Evolutionary conservation across 768 basidiomycete genomes (phyloP).

Genomic region (Hericium erinaceus): DNA sequence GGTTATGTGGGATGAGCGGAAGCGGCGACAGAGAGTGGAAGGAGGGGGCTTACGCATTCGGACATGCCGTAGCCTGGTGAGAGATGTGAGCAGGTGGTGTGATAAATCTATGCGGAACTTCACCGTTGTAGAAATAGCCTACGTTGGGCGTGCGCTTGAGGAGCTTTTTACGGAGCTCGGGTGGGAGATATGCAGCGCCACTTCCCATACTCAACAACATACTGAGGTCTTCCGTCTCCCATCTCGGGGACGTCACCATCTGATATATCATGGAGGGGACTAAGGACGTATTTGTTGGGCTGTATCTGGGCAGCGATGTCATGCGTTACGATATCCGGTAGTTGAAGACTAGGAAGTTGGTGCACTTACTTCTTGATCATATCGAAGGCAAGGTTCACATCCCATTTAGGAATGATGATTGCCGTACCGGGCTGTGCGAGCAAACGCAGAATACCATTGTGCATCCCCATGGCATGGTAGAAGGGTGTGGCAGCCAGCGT

Average conservation of each 20-base stretch:
- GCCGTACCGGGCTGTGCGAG: constrained; percentile 37
- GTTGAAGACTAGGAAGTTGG: not conserved
- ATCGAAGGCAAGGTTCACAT: constrained; percentile 38
- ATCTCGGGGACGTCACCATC: not conserved
- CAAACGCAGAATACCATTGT: constrained; percentile 38
- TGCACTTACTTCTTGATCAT: constrained; percentile 46
- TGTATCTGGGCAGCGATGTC: not conserved
- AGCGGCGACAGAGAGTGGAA: not conserved
- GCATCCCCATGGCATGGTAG: constrained; percentile 60
- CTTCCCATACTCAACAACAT: not conserved
- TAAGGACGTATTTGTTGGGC: not conserved
- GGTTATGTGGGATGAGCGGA: not conserved
- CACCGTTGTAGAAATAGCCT: not conserved
- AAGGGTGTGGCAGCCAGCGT: constrained; percentile 54
- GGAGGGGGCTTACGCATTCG: not conserved
- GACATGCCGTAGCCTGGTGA: not conserved
- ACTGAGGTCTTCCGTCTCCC: not conserved
- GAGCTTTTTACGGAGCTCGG: not conserved
- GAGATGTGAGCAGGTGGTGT: not conserved
- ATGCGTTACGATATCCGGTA: not conserved
- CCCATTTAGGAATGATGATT: constrained; percentile 55
- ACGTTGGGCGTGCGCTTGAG: not conserved
- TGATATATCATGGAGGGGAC: not conserved
- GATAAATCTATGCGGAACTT: not conserved
- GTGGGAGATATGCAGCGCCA: not conserved